These are phyloP conservation scores for Rosa lucieae DNA, from an alignment of 306 rosid species.

Conservation along the genomic window DNA sequence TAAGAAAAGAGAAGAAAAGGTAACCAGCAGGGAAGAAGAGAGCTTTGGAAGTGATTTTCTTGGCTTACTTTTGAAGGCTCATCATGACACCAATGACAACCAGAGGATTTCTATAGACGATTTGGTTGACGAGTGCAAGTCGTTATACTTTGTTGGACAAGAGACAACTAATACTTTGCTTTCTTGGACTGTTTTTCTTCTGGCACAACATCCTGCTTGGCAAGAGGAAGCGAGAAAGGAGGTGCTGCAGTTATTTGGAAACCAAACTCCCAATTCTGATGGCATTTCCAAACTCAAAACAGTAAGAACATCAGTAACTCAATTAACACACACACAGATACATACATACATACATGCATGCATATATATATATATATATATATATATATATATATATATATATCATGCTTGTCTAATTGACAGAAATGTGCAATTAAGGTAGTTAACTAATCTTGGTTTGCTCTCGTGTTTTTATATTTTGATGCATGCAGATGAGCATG, in stretches of 20 bases:
- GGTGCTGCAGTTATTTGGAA: background rate
- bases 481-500: too few relatives aligned
- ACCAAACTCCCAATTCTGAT: background rate
- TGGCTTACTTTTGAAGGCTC: background rate
- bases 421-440: too few relatives aligned
- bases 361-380: too few relatives aligned
- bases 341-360: too few relatives aligned
- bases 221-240: conserved; percentile 22
- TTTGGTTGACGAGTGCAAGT: background rate
- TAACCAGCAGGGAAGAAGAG: background rate
- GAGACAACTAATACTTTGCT: background rate
- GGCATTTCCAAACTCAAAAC: too few relatives aligned
- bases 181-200: background rate
- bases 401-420: too few relatives aligned
- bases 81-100: background rate
- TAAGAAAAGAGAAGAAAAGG: background rate
- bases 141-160: background rate
- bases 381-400: too few relatives aligned
- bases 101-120: background rate
- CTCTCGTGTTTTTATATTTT: too few relatives aligned
- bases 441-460: too few relatives aligned
- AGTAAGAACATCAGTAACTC: background rate
- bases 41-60: background rate
- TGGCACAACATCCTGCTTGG: conserved; percentile 21
- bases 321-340: too few relatives aligned